These are phyloP conservation scores for Trichoderma asperellum DNA, from an alignment of 2,329 filamentous ascomycete genomes.

Conservation along the genomic window DNA sequence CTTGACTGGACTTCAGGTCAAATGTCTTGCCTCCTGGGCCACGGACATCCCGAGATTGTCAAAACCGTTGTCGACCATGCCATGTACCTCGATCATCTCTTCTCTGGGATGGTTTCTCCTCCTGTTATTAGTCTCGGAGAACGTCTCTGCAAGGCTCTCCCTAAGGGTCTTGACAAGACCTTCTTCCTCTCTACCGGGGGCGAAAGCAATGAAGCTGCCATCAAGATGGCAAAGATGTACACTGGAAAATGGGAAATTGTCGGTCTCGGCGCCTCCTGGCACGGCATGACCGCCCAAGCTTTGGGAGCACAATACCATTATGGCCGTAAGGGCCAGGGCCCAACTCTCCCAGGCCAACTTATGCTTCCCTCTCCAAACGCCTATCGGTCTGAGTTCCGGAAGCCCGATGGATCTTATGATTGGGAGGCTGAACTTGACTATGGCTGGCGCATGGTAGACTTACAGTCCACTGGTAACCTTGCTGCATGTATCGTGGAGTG, in stretches of 20 bases:
- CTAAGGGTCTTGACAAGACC: slow-evolving; percentile 55
- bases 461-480: slow-evolving; percentile 62
- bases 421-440: slow-evolving; percentile 65
- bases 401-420: slow-evolving; percentile 62
- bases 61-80: slow-evolving; percentile 54
- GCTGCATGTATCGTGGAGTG: slow-evolving; percentile 67
- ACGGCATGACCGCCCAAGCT: slow-evolving; percentile 63
- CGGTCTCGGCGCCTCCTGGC: slow-evolving; percentile 61
- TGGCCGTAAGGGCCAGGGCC: slow-evolving; percentile 54
- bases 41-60: slow-evolving; percentile 62
- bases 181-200: slow-evolving; percentile 63
- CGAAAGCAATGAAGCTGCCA: slow-evolving; percentile 64
- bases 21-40: slow-evolving; percentile 62
- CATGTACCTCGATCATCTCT: slow-evolving; percentile 59
- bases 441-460: slow-evolving; percentile 64
- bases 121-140: slow-evolving; percentile 61
- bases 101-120: slow-evolving; percentile 61
- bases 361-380: slow-evolving; percentile 63
- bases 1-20: slow-evolving; percentile 65
- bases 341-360: slow-evolving; percentile 59
- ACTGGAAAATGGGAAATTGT: slow-evolving; percentile 70
- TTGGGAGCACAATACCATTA: slow-evolving; percentile 59
- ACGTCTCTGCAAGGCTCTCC: slow-evolving; percentile 54
- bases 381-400: slow-evolving; percentile 63
- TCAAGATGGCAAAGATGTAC: slow-evolving; percentile 66